Base-by-base conservation (phyloP, 352 stramenopile genomes). In the Phytophthora agathidicida region DNA sequence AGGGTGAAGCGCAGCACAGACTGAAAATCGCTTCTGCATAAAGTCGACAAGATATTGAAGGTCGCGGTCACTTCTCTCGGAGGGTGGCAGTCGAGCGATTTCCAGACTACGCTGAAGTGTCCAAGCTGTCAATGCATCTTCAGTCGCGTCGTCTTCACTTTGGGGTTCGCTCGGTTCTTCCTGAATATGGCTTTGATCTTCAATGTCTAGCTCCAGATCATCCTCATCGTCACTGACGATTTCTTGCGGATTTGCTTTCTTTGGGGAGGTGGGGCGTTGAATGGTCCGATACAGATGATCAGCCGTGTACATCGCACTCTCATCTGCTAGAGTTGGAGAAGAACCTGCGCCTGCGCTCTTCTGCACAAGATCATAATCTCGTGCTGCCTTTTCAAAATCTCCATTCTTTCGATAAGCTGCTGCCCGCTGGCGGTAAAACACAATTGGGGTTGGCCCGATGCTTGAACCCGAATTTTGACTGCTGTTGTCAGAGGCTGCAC, bases 371-470 rank as follows among this genome's bases (percentile, higher is more conserved):
- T 66, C 68, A 14, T 86, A 89, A 43, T 89, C 80, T 22, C 65
- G 62, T n/a, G 80, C 76, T 5, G 80, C 80, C 23, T 84, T 79
- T 44, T 89, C 75, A 31, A 84, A 89, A 6, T 89, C 71, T 0
- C 77, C 77, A 36, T 69, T 70, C 24, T 81, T 80, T 3, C 80
- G 77, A 45, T 83, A 88, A 0, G 75, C 80, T 19, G 75, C 75
- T 9, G 75, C 80, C 28, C 80, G 68, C 27, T 88, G 77, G 0
- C 65, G 65, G 30, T 83, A 86, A 59, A 89, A 83, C 2, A 49
- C 59, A 14, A 76, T 22, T 24, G 64, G 64, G 11, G 46, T 58
- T 45, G 53, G 7, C 3, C 39, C 54, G 10, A 56, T 53, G 32
- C n/a, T 41, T 26, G 41, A 44, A 3, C 46, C n/a, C 11, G 19